These are phyloP conservation scores for Crithidia brevicula DNA, from an alignment of 208 protist genomes.

Conservation along the genomic window DNA sequence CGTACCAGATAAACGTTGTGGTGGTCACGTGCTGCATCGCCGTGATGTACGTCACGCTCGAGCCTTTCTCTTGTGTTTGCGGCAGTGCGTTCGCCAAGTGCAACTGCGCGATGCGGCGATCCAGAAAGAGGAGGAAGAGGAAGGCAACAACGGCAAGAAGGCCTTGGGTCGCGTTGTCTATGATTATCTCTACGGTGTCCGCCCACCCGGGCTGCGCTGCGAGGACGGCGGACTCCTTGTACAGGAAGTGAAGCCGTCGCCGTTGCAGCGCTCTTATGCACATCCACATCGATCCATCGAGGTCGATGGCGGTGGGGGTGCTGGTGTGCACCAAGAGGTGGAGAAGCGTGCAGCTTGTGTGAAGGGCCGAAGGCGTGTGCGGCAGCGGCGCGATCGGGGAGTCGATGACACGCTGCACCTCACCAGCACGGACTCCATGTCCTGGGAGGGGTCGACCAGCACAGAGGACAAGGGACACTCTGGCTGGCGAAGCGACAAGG, in stretches of 20 bases:
- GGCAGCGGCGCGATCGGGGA: too few relatives aligned
- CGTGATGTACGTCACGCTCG: slow-evolving; percentile 29
- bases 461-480: neutral
- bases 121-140: neutral
- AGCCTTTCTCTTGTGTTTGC: slow-evolving; percentile 18
- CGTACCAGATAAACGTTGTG: too few relatives aligned
- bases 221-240: neutral
- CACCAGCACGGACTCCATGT: slow-evolving; percentile 11
- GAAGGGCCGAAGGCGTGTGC: too few relatives aligned
- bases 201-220: slow-evolving; percentile 22
- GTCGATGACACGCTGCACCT: neutral
- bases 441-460: neutral
- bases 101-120: neutral
- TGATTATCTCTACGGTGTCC: slow-evolving; percentile 20
- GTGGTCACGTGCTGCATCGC: slow-evolving; percentile 26
- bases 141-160: neutral
- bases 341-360: too few relatives aligned
- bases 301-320: too few relatives aligned
- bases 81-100: slow-evolving; percentile 8
- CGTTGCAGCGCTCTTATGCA: neutral
- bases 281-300: too few relatives aligned
- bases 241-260: slow-evolving; percentile 1
- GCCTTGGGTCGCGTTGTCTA: neutral
- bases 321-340: too few relatives aligned
- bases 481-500: too few relatives aligned